Base-by-base conservation (phyloP, 805 yeast species). In the Ogataea zsoltii region DNA sequence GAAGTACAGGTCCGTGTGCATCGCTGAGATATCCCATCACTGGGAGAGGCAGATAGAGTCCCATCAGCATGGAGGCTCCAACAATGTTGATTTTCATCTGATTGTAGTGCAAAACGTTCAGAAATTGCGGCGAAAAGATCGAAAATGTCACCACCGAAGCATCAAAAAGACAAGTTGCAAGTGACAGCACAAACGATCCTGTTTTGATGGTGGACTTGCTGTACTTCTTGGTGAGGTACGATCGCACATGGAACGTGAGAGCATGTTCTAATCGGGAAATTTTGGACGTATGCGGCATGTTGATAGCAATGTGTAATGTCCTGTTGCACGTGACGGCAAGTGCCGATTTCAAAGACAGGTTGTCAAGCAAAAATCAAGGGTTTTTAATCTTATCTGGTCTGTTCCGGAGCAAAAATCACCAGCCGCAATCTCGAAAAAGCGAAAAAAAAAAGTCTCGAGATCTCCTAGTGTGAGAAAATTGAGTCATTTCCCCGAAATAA, bases 101-200 rank as follows among this genome's bases (percentile, higher is more conserved):
- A 1, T 82, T 65, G 57, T 85, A 82, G 2, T 79, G 76, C 38
- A 85, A 67, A n/a, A 69, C 62, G 11, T 67, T 60, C 46, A 80
- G 82, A 61, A 94, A 79, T 13, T 83, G 77, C 15, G 85, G 77
- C 5, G 96, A 79, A 65, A 84, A 91, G 33, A 92, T 69, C 7
- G 97, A 84, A 61, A 90, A 88, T 16, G 91, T 74, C 48, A 88
- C 74, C 41, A 92, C 85, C 3, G 95, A 86, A 0, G 96, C 97
- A 18, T 89, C 82, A 38, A 84, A 75, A 2, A 89, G 70, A 65
- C 96, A 86, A 42, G 88, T 75, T 13, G 75, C 30, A 33, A 86
- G 63, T 2, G 91, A 76, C 26, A 80, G 69, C 9, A 63, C 44
- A 55, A 85, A 85, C 13, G 92, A 82, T 16, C 71, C 50, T 17